These are phyloP conservation scores for Castanea mollissima DNA, from an alignment of 306 rosid species.

Conservation along the genomic window DNA sequence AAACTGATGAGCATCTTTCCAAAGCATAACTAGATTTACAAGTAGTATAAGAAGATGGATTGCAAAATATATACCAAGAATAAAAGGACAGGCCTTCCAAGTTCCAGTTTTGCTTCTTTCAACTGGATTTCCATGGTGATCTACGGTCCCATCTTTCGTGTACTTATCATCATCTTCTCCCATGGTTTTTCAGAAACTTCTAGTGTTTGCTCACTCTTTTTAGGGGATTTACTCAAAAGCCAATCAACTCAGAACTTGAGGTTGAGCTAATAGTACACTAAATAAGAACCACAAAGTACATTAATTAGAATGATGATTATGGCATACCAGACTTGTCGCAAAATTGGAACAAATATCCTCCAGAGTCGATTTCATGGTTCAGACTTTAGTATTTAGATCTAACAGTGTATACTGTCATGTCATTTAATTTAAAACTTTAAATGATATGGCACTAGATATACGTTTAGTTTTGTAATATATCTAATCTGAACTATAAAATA, in stretches of 20 bases:
- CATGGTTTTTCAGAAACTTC: slow-evolving; percentile 23
- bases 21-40: neutral
- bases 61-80: slow-evolving; percentile 46
- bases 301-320: neutral
- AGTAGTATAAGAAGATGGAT: neutral
- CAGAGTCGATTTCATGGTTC: no score
- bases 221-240: neutral
- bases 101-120: slow-evolving; percentile 64
- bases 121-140: slow-evolving; percentile 60
- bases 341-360: neutral
- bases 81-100: slow-evolving; percentile 85
- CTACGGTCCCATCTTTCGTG: slow-evolving; percentile 75
- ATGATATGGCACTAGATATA: no score
- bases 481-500: no score
- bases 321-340: neutral
- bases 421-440: no score
- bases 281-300: neutral
- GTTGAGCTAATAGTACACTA: slow-evolving; percentile 1
- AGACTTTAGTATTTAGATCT: no score
- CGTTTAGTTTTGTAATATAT: no score
- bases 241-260: neutral
- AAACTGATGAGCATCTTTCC: slow-evolving; percentile 7
- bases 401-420: no score
- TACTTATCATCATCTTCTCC: slow-evolving; percentile 45
- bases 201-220: neutral